Percentiles rank a stretch among this genome's conserved stretches.
Conservation (phyloP, 225 moss, liverwort and hornwort genomes). For the Anthoceros angustus region DNA sequence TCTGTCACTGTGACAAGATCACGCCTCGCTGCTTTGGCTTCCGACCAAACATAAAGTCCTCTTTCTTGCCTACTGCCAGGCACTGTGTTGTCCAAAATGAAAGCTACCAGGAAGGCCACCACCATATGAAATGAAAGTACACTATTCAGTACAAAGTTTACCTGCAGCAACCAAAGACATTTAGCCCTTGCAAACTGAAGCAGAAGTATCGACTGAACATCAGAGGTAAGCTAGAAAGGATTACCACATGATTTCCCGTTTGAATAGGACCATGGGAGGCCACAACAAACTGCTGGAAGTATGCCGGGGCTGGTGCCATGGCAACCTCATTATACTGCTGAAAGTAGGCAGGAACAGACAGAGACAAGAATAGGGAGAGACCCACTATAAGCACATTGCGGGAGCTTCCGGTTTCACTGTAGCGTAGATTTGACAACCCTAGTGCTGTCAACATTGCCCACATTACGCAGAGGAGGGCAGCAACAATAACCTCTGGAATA, state of each 20-base stretch:
- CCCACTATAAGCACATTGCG: conserved; percentile 77
- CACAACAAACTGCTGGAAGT: conserved; percentile 54
- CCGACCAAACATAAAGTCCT: conserved; percentile 62
- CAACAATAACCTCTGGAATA: conserved; percentile 68
- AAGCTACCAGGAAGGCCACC: conserved; percentile 64
- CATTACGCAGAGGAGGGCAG: conserved; percentile 68
- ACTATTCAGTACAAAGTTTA: conserved; percentile 58
- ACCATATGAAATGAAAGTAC: conserved; percentile 81
- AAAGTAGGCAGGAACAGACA: conserved; percentile 75
- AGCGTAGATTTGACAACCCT: conserved; percentile 74
- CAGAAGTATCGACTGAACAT: too few relatives aligned
- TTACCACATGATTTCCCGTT: conserved; percentile 41
- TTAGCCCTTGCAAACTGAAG: neutral
- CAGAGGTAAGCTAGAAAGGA: neutral
- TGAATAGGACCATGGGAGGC: conserved; percentile 53
- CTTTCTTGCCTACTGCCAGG: conserved; percentile 66
- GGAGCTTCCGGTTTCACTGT: conserved; percentile 77
- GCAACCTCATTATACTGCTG: conserved; percentile 35
- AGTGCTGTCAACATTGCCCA: conserved; percentile 75
- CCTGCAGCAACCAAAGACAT: conserved; percentile 14
- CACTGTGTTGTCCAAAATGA: conserved; percentile 65
- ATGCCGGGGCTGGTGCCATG: conserved; percentile 20
- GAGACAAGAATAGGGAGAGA: conserved; percentile 52
- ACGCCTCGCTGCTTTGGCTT: conserved; percentile 40
- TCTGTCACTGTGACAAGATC: conserved; percentile 60